phyloP scores from a whole-genome alignment of 2,329 filamentous ascomycete genomes.

The Neonectria faginata region DNA sequence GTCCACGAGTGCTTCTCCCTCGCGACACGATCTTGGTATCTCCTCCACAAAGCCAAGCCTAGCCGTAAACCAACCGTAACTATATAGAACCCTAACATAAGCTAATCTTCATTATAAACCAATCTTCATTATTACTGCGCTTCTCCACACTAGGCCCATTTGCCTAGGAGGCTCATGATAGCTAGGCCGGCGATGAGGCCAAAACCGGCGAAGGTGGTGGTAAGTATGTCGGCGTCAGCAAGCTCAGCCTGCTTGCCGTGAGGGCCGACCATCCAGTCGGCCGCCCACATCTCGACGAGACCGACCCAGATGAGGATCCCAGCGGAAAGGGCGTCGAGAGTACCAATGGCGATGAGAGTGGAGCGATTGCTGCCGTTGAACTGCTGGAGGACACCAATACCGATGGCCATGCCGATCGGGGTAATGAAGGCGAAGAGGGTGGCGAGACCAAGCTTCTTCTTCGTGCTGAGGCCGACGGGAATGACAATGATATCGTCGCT shows the following conservation, averaged over 20 bases:
- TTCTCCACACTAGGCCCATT: conserved; percentile 70
- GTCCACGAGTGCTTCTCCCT: neutral
- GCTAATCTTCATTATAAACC: conserved; percentile 8
- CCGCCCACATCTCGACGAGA: conserved; percentile 82
- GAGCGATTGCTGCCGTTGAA: conserved; percentile 80
- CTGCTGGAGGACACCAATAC: conserved; percentile 74
- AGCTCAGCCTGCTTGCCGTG: conserved; percentile 61
- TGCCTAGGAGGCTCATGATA: conserved; percentile 79
- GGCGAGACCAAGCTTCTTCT: conserved; percentile 71
- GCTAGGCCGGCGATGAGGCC: conserved; percentile 72
- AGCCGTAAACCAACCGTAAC: neutral
- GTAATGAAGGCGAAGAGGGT: conserved; percentile 76
- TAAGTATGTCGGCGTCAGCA: conserved; percentile 60
- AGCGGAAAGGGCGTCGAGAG: conserved; percentile 78
- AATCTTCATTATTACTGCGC: conserved; percentile 8
- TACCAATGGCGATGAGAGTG: conserved; percentile 78
- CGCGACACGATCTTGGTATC: neutral
- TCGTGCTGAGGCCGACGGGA: conserved; percentile 49
- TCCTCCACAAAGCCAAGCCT: neutral
- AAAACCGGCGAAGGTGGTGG: conserved; percentile 62
- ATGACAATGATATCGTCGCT: conserved; percentile 28
- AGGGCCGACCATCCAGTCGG: conserved; percentile 73
- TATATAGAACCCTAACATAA: conserved; percentile 14
- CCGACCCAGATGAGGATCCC: conserved; percentile 85
- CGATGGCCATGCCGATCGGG: conserved; percentile 83